Evolutionary conservation across 805 yeast genomes (phyloP).

Genomic region (Starmera pachycereana): DNA sequence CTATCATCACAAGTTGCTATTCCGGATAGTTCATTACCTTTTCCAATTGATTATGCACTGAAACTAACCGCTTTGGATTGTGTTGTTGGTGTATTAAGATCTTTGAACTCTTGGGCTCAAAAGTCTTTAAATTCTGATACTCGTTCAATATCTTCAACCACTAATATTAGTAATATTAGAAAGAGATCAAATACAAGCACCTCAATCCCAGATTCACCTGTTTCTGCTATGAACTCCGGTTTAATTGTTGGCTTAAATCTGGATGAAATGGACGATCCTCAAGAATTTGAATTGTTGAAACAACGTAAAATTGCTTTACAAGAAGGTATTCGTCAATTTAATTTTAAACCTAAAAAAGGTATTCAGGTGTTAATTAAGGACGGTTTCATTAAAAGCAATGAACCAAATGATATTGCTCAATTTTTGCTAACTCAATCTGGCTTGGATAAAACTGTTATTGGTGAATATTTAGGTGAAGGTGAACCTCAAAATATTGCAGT

Average conservation of each 20-base stretch:
- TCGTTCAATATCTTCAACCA: constrained; percentile 6
- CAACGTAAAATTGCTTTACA: constrained; percentile 72
- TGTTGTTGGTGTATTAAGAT: constrained; percentile 70
- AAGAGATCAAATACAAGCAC: constrained; percentile 19
- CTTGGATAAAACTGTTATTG: constrained; percentile 73
- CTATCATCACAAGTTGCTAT: constrained; percentile 40
- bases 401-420: constrained; percentile 61
- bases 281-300: constrained; percentile 77
- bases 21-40: constrained; percentile 39
- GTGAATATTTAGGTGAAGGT: constrained; percentile 90
- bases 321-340: constrained; percentile 72
- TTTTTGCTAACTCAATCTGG: constrained; percentile 69
- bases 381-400: constrained; percentile 50
- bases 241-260: too few relatives aligned
- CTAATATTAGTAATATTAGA: constrained; percentile 11
- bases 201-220: constrained; percentile 7
- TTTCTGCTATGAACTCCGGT: constrained; percentile 2
- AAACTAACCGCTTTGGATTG: constrained; percentile 75
- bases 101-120: constrained; percentile 82
- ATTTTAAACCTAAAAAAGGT: constrained; percentile 79
- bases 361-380: constrained; percentile 48
- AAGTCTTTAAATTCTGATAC: constrained; percentile 34
- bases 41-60: constrained; percentile 75
- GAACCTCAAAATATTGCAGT: constrained; percentile 64
- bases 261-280: constrained; percentile 55